Percentiles rank a stretch among this genome's conserved stretches.
Evolutionary conservation across 129 eudicot species (phyloP).

Genomic region (Flaveria linearis): DNA sequence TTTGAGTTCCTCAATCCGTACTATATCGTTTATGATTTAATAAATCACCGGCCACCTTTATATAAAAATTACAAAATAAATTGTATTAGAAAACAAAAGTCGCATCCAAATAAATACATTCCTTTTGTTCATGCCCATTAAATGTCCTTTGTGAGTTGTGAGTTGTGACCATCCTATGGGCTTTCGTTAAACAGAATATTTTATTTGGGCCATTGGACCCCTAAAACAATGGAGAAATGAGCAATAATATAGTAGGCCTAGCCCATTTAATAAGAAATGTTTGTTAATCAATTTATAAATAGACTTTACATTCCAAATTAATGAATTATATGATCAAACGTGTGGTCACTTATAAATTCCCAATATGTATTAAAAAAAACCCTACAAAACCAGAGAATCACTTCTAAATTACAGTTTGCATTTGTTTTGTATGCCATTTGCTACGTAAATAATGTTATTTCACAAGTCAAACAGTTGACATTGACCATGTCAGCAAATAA

Average conservation of each 20-base stretch:
- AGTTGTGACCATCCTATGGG: neutral
- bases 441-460: neutral
- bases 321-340: neutral
- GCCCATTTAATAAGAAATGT: no score
- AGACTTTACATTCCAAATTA: neutral
- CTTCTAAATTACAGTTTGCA: neutral
- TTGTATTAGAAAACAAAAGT: neutral
- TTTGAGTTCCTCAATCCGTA: no score
- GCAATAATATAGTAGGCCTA: no score
- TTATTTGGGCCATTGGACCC: no score
- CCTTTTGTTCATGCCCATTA: no score
- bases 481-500: slow-evolving; percentile 1
- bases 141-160: no score
- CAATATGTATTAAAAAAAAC: neutral
- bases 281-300: neutral
- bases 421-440: slow-evolving; percentile 6
- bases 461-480: neutral
- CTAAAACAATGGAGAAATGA: no score
- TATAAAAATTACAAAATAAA: no score
- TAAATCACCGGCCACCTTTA: no score
- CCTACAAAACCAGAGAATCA: neutral
- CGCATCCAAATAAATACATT: no score
- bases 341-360: neutral
- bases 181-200: neutral
- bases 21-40: no score